These are phyloP conservation scores for Haplographium delicatum DNA, from an alignment of 495 filamentous ascomycete genomes.

Conservation along the genomic window DNA sequence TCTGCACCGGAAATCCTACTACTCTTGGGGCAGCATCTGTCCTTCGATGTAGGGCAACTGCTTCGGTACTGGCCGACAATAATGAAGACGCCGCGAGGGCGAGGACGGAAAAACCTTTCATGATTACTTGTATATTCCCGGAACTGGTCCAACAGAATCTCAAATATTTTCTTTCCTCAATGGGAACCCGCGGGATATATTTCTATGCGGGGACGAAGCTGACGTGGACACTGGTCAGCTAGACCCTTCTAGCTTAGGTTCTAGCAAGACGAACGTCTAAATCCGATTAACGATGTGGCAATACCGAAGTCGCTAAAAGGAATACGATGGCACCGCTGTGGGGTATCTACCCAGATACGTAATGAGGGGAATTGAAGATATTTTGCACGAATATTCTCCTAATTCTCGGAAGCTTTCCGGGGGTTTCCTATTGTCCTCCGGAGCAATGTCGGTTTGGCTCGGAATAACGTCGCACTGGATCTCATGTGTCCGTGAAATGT, in stretches of 20 bases:
- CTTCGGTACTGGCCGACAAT: conserved; percentile 18
- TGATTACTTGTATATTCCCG: conserved; percentile 6
- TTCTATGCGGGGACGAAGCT: not conserved
- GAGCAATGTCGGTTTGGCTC: no score
- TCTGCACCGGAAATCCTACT: conserved; percentile 42
- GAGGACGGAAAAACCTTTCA: conserved; percentile 19
- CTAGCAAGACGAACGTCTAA: not conserved
- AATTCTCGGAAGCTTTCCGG: no score
- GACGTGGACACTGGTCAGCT: conserved; percentile 8
- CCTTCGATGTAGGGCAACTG: conserved; percentile 13
- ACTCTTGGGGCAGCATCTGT: conserved; percentile 33
- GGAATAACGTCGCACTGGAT: no score
- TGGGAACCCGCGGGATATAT: conserved; percentile 3
- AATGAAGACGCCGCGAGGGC: conserved; percentile 15
- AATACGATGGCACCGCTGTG: no score
- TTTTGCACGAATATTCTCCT: no score
- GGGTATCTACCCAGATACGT: no score
- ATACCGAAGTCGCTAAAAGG: conserved; percentile 1
- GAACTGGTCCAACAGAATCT: not conserved
- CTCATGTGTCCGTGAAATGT: no score
- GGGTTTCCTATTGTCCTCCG: no score
- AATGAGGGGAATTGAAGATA: no score
- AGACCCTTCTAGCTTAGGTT: not conserved
- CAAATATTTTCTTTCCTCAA: not conserved
- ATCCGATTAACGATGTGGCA: not conserved